A percentile compares a stretch with the other conserved stretches of the same genome.
phyloP scores from a whole-genome alignment of 1,284 basidiomycete genomes.

The Hypsizygus ulmarius region DNA sequence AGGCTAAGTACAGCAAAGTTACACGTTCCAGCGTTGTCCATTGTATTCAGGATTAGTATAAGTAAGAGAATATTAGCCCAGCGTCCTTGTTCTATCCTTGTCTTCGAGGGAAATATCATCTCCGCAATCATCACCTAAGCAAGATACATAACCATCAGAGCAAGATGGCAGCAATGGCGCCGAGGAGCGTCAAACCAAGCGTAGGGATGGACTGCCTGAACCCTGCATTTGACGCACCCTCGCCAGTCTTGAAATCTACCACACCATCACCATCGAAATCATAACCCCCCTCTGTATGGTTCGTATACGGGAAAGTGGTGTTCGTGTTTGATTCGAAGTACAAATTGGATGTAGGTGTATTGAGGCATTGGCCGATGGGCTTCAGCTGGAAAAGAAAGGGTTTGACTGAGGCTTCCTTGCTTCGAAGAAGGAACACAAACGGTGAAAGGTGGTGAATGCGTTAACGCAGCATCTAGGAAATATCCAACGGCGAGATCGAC shows the following conservation, averaged over 20 bases:
- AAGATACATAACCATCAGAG: constrained; percentile 16
- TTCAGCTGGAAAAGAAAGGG: constrained; percentile 42
- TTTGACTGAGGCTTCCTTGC: neutral
- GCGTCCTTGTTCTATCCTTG: constrained; percentile 7
- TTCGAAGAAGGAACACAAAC: constrained; percentile 33
- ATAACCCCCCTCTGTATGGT: constrained; percentile 26
- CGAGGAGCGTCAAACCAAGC: constrained; percentile 11
- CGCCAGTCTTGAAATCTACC: constrained; percentile 12
- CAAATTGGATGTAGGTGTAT: constrained; percentile 50
- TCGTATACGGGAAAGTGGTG: constrained; percentile 49
- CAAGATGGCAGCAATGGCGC: constrained; percentile 14
- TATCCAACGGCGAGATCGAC: constrained; percentile 89
- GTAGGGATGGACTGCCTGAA: constrained; percentile 13
- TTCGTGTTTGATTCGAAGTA: constrained; percentile 68
- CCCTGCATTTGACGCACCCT: constrained; percentile 1
- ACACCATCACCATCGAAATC: constrained; percentile 37
- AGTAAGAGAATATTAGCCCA: constrained; percentile 1
- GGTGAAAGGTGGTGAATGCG: constrained; percentile 57
- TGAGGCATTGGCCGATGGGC: constrained; percentile 63
- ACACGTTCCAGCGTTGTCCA: neutral
- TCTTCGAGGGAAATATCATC: constrained; percentile 14
- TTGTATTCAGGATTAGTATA: constrained; percentile 1
- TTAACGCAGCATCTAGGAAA: constrained; percentile 70
- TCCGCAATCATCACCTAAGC: constrained; percentile 13
- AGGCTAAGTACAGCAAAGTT: neutral